Conservation (phyloP, 495 filamentous ascomycete genomes). For the Evernia prunastri region DNA sequence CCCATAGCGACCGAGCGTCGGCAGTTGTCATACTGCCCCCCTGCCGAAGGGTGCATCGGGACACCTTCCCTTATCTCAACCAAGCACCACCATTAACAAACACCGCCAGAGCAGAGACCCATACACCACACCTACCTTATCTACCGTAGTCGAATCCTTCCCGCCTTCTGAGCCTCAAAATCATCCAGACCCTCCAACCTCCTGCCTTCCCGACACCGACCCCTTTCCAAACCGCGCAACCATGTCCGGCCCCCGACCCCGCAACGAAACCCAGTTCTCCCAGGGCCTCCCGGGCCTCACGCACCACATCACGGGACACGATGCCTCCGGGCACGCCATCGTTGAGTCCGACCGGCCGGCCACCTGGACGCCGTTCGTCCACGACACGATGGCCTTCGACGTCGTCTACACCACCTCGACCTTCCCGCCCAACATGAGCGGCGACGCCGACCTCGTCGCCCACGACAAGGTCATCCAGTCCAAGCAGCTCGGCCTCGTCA, state of each 20-base stretch:
- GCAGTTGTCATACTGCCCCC: not conserved
- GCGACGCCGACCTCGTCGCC: slow-evolving; percentile 45
- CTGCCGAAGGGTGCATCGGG: no score
- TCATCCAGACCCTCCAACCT: not conserved
- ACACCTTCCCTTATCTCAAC: not conserved
- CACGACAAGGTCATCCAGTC: slow-evolving; percentile 26
- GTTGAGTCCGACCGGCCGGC: slow-evolving; percentile 25
- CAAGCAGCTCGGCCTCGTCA: slow-evolving; percentile 31
- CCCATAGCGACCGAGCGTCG: not conserved
- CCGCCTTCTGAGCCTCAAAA: no score
- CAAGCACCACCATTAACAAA: no score
- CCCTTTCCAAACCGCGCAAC: slow-evolving; percentile 25
- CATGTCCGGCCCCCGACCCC: slow-evolving; percentile 13
- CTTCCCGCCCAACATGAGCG: slow-evolving; percentile 44
- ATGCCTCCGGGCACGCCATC: slow-evolving; percentile 33
- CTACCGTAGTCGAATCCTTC: no score
- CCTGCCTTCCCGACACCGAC: not conserved
- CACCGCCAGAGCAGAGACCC: no score
- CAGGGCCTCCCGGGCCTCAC: slow-evolving; percentile 17
- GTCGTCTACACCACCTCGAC: slow-evolving; percentile 43
- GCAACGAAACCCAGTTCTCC: slow-evolving; percentile 21
- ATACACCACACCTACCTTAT: no score
- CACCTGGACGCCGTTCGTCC: slow-evolving; percentile 25
- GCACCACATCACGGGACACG: slow-evolving; percentile 39
- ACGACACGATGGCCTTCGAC: slow-evolving; percentile 30